Percentiles rank a stretch among this genome's conserved stretches.
Conservation (phyloP, 495 filamentous ascomycete genomes). For the Podospora comata region DNA sequence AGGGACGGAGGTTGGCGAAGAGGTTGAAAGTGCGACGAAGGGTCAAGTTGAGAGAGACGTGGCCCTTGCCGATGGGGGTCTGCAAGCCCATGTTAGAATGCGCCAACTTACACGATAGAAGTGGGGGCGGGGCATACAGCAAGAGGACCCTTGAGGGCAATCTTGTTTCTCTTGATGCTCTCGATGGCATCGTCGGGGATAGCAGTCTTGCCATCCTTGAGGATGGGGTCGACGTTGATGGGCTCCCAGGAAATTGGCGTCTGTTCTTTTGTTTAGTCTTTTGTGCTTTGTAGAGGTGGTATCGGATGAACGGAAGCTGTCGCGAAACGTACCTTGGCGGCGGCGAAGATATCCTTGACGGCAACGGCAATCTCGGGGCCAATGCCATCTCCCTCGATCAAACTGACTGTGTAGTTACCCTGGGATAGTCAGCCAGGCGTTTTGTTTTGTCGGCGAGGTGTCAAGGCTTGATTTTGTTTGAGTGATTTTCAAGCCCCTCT, state of each 20-base stretch:
- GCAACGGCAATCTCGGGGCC: slow-evolving; percentile 96
- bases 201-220: slow-evolving; percentile 89
- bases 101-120: neutral
- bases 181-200: slow-evolving; percentile 86
- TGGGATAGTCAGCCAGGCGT: slow-evolving; percentile 37
- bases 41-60: slow-evolving; percentile 98
- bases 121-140: slow-evolving; percentile 60
- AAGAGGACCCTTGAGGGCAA: slow-evolving; percentile 95
- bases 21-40: slow-evolving; percentile 99
- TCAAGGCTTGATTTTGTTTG: slow-evolving; percentile 27
- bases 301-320: slow-evolving; percentile 22
- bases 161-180: slow-evolving; percentile 86
- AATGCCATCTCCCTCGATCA: slow-evolving; percentile 99
- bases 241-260: slow-evolving; percentile 94
- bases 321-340: slow-evolving; percentile 69
- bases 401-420: slow-evolving; percentile 92
- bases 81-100: slow-evolving; percentile 35
- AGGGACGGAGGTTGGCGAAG: slow-evolving; percentile 97
- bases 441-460: slow-evolving; percentile 8
- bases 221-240: slow-evolving; percentile 86
- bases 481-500: slow-evolving; percentile 41
- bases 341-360: slow-evolving; percentile 95
- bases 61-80: slow-evolving; percentile 97
- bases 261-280: slow-evolving; percentile 42
- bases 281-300: slow-evolving; percentile 14